Evolutionary conservation across 352 stramenopile species (phyloP), one percentile per base, ranked within the genome.

Genomic region (Hyaloperonospora brassicae): DNA sequence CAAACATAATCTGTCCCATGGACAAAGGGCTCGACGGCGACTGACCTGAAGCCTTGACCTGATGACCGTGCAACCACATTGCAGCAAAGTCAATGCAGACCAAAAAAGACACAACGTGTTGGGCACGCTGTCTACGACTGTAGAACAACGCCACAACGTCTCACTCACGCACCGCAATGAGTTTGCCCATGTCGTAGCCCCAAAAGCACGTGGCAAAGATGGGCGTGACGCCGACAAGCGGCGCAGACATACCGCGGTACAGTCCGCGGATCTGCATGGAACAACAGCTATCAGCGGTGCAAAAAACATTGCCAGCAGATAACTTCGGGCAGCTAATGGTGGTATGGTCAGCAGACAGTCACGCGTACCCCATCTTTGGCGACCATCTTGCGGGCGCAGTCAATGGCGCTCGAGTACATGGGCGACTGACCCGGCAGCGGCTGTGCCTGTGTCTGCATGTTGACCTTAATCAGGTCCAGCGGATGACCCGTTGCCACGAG

Each of bases 171-270:
- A 98, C 90, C 59, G 80, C 81, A 59, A 97, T 79, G 47, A 92
- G 68, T 55, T 97, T 92, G 64, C 95, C 96, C 71, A 98, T 89
- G 69, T 98, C 95, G 68, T 98, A 98, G 39, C 94, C 95, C 95
- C 95, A 98, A 75, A 99, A 99, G 69, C 84, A 97, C 5, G 97
- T 82, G 5, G 95, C 95, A 61, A 98, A 99, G 51, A 98, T 98
- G 36, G 96, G 95, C 6, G 90, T 94, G 10, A 98, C 82, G 5
- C 94, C 96, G 25, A 96, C 79, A 23, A 99, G 70, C 13, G 95
- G 96, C 30, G 95, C 95, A 13, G 92, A 97, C 68, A 99, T 96
- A 40, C 95, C 95, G 17, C 92, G 87, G 72, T 98, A 99, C 24
- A 96, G 64, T 41, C 86, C 86, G n/a, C 68, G 52, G 40, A 85